These are phyloP conservation scores for Microcyclospora pomicola DNA, from an alignment of 2,329 filamentous ascomycete species.

Conservation along the genomic window DNA sequence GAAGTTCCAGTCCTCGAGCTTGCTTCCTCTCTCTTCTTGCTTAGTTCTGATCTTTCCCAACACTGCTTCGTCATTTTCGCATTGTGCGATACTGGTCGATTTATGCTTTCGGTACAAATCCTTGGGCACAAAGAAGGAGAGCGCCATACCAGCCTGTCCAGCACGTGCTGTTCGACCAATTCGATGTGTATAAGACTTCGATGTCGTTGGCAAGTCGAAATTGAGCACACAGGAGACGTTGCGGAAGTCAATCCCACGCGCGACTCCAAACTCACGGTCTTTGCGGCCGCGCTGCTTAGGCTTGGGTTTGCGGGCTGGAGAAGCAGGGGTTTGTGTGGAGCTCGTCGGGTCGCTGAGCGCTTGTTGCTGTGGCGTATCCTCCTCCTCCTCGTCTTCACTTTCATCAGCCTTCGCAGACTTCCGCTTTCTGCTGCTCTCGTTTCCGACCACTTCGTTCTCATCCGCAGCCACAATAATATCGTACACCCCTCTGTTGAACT, in stretches of 20 bases:
- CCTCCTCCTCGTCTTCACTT: conserved; percentile 21
- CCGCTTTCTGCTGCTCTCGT: conserved; percentile 33
- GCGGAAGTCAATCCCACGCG: conserved; percentile 90
- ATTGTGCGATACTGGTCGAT: conserved; percentile 60
- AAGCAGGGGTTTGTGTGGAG: neutral
- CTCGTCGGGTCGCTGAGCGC: conserved; percentile 21
- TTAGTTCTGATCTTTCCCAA: conserved; percentile 65
- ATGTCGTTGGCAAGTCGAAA: conserved; percentile 80
- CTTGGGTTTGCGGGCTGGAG: conserved; percentile 12
- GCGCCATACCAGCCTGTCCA: conserved; percentile 80
- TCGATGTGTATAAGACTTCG: conserved; percentile 91
- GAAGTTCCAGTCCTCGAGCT: conserved; percentile 82
- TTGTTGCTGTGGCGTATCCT: neutral
- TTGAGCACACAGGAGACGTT: conserved; percentile 92
- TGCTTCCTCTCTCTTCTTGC: conserved; percentile 64
- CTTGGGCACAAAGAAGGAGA: conserved; percentile 85
- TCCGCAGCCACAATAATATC: conserved; percentile 97
- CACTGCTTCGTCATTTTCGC: conserved; percentile 73
- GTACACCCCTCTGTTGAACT: conserved; percentile 94
- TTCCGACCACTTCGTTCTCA: conserved; percentile 70
- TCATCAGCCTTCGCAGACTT: conserved; percentile 12
- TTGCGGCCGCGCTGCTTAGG: conserved; percentile 46
- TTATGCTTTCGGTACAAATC: conserved; percentile 79
- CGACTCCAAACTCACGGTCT: conserved; percentile 88
- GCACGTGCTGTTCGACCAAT: conserved; percentile 88